Base-by-base conservation (phyloP, 495 filamentous ascomycete genomes). In the Aspergillus carlsbadensis region DNA sequence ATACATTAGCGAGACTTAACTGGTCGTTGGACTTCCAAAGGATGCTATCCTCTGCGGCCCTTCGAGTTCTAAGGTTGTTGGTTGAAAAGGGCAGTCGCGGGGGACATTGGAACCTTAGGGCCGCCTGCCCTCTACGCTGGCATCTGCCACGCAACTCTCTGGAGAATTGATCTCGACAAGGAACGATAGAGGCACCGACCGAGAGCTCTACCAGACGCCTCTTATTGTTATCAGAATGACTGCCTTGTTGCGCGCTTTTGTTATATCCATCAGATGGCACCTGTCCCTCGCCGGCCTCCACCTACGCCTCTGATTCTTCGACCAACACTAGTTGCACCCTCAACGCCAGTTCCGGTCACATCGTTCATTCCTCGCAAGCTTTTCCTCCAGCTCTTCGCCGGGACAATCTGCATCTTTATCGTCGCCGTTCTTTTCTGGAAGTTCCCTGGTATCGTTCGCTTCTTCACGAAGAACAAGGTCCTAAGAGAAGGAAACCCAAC, bases 381-480 rank as follows among this genome's bases (percentile, higher is more conserved):
- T 0, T 62, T 76, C 17, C 49, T 61, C 2, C 63, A 75, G 48
- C 70, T 78, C 0, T 68, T 78, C n/a, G 62, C 66, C 1, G 72
- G 72, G 3, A 75, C 73, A 0, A 51, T 76, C 11, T 61, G 58
- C 2, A 75, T 77, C 39, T 78, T 78, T 26, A 37, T 75, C 14
- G 37, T 74, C 22, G 67, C 63, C 0, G 68, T 77, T 11, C 40
- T 78, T 3, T 69, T 76, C 42, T 78, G 76, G 76, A 78, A 71
- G 57, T 40, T 65, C 33, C 74, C 73, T 11, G 54, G 57, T n/a
- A 70, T 74, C 39, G 52, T 73, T 48, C 71, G 74, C 34, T 62
- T 45, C 6, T 71, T 75, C 46, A 76, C 67, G 7, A 57, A 59
- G 53, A 36, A 64, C 22, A 70, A 63, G 57, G 68, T 78, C 34